These are phyloP conservation scores for Angomonas ambiguus DNA, from an alignment of 208 protist genomes.

Conservation along the genomic window DNA sequence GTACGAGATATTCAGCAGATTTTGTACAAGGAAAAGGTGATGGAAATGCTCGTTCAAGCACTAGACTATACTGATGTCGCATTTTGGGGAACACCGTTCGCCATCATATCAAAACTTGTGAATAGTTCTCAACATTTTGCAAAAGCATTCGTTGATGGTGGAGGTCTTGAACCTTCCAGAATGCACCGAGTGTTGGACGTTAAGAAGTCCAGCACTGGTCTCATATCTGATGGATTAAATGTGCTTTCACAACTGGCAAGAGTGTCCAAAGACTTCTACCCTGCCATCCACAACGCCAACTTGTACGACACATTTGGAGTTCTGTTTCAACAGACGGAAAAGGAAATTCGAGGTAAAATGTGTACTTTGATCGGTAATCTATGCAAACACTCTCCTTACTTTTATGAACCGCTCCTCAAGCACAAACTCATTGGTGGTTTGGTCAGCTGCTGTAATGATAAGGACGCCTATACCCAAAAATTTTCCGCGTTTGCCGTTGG, in stretches of 20 bases:
- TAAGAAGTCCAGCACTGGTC: conserved; percentile 50
- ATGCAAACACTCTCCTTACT: conserved; percentile 92
- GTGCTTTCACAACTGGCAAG: conserved; percentile 91
- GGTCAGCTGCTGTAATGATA: conserved; percentile 79
- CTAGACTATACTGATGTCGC: conserved; percentile 81
- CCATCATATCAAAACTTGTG: conserved; percentile 81
- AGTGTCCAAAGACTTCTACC: conserved; percentile 83
- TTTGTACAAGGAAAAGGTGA: conserved; percentile 70
- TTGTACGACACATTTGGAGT: conserved; percentile 63
- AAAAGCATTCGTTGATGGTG: conserved; percentile 79
- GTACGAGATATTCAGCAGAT: conserved; percentile 52
- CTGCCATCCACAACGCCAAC: conserved; percentile 73
- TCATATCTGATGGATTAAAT: conserved; percentile 86
- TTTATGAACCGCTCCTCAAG: conserved; percentile 82
- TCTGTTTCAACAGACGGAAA: conserved; percentile 69
- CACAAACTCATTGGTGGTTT: conserved; percentile 67
- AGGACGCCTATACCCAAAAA: conserved; percentile 87
- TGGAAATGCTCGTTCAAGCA: conserved; percentile 73
- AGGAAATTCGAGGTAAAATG: conserved; percentile 82
- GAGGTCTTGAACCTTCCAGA: conserved; percentile 64
- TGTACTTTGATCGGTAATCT: conserved; percentile 95
- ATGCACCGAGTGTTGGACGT: conserved; percentile 76
- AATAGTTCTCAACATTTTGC: conserved; percentile 73
- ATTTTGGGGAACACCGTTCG: conserved; percentile 78
- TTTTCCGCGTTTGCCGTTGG: conserved; percentile 95